Conservation (phyloP, 768 basidiomycete species). For the Inosperma sp. region DNA sequence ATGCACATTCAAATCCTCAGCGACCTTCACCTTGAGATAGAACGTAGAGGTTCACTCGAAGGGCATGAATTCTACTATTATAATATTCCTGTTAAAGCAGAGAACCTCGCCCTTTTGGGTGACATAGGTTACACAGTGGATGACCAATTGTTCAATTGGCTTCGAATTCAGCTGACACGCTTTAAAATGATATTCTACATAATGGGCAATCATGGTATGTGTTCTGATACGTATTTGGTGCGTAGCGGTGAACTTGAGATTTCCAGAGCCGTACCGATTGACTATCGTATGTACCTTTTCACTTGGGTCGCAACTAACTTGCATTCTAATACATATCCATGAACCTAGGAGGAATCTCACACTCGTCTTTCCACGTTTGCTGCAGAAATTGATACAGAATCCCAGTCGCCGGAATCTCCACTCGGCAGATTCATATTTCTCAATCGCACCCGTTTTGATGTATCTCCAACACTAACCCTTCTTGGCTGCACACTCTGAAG, state of each 20-base stretch:
- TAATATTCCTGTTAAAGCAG: not conserved
- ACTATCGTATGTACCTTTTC: no score
- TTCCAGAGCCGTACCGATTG: no score
- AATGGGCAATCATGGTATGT: not conserved
- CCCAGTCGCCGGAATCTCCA: not conserved
- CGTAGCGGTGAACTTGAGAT: no score
- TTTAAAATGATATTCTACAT: not conserved
- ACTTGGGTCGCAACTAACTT: no score
- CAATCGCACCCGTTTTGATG: not conserved
- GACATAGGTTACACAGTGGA: not conserved
- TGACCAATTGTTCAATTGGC: not conserved
- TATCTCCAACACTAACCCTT: not conserved
- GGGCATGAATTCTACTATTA: not conserved
- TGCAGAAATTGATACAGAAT: not conserved
- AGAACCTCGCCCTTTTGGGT: slow-evolving; percentile 1
- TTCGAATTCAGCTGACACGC: not conserved
- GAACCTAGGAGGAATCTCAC: no score
- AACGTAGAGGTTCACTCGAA: not conserved
- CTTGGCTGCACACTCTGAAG: not conserved
- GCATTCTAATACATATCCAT: no score
- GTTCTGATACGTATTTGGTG: not conserved
- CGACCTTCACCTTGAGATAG: slow-evolving; percentile 1
- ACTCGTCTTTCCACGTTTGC: slow-evolving; percentile 1
- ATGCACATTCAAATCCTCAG: not conserved
- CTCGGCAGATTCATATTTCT: not conserved